Base-by-base conservation (phyloP, 306 rosid genomes). In the Acmispon strigosus region DNA sequence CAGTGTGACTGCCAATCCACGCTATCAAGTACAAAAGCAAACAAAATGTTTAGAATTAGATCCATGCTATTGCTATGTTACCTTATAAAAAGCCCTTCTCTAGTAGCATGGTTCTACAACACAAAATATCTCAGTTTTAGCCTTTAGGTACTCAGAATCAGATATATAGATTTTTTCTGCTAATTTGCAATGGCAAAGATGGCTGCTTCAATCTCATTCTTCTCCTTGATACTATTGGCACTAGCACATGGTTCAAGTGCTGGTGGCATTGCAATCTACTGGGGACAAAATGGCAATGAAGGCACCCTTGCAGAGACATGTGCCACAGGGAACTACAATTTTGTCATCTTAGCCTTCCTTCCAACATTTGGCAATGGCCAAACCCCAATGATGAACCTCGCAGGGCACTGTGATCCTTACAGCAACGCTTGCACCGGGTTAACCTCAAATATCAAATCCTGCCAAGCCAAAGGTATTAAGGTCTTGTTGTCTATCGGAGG, bases 401-500 rank as follows among this genome's bases (percentile, higher is more conserved):
- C 84, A 1, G 81, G 84, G 0, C 81, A 81, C 3, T 81, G 84
- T 66, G 78, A 74, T 62, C 83, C 85, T 48, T 64, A 16, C 15
- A 69, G 61, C 10, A 19, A 69, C 20, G 84, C 75, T 0, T 86
- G 87, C 67, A 60, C 69, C 1, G 11, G 48, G 3, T 6, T 73
- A 11, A 72, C 79, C 65, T 39, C 56, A 1, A 82, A 59, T 17
- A 80, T 85, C 0, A 50, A 47, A 6, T 69, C 78, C 9, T 85
- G 87, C 48, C 89, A 85, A 57, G 81, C 70, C 55, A 73, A 69
- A 49, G 83, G 89, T 0, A 66, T 85, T 7, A 69, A 79, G 41
- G 84, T 85, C 4, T 22, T 85, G 76, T 42, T 85, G 4, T 85
- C 89, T 2, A 11, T 85, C 8, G 86, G 89, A 20, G 86, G 86